Percentiles rank a stretch among this genome's conserved stretches.
Conservation (phyloP, 2,329 filamentous ascomycete genomes). For the Alternaria ventricosa region DNA sequence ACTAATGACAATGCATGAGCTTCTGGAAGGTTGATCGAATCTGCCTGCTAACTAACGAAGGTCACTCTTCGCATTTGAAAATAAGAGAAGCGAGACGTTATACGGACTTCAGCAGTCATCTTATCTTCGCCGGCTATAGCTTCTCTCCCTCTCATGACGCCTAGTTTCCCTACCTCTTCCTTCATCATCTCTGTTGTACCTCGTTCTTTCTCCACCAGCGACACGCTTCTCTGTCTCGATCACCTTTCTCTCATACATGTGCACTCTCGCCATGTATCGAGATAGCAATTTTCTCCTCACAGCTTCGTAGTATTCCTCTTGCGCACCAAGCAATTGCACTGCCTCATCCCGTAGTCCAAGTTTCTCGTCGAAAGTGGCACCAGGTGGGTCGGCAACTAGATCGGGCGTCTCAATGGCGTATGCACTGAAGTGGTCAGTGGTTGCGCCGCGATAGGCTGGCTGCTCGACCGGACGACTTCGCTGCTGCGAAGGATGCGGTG, state of each 20-base stretch:
- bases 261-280: neutral
- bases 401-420: neutral
- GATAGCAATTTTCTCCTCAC: neutral
- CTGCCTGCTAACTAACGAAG: neutral
- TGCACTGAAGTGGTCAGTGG: neutral
- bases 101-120: fast-evolving
- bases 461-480: neutral
- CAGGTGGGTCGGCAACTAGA: neutral
- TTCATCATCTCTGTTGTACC: neutral
- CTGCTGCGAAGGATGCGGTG: neutral
- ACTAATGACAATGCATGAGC: neutral
- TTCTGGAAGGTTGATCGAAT: neutral
- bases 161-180: neutral
- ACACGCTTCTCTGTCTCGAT: neutral
- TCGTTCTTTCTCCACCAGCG: neutral
- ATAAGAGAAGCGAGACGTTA: neutral
- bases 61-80: fast-evolving
- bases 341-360: neutral
- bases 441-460: neutral
- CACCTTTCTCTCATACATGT: neutral
- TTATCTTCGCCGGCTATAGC: neutral
- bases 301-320: neutral
- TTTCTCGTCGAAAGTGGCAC: neutral
- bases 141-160: neutral
- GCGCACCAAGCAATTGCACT: neutral